phyloP scores from a whole-genome alignment of 2,329 filamentous ascomycete species.

The Colletotrichum godetiae region DNA sequence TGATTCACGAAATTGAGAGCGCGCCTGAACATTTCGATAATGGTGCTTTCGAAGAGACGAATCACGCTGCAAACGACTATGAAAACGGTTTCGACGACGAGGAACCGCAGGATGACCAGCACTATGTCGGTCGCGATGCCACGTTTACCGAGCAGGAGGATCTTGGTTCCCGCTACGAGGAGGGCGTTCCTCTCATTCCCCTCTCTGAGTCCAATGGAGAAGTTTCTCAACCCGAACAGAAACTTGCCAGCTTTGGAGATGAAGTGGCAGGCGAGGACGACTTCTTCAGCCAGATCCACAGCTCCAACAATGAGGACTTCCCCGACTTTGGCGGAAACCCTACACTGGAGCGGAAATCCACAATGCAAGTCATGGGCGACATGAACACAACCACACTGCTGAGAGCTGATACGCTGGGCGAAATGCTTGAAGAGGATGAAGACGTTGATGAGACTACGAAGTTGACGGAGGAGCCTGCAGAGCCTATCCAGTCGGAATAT shows the following conservation, averaged over 20 bases:
- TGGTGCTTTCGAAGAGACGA: slow-evolving; percentile 43
- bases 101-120: slow-evolving; percentile 38
- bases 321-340: slow-evolving; percentile 41
- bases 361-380: slow-evolving; percentile 71
- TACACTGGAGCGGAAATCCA: slow-evolving; percentile 75
- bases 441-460: slow-evolving; percentile 36
- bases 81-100: slow-evolving; percentile 35
- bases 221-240: slow-evolving; percentile 37
- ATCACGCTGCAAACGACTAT: slow-evolving; percentile 35
- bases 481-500: slow-evolving; percentile 33
- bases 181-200: slow-evolving; percentile 74
- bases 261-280: slow-evolving; percentile 64
- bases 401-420: slow-evolving; percentile 40
- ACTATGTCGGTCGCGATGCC: slow-evolving; percentile 57
- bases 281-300: slow-evolving; percentile 69
- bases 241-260: slow-evolving; percentile 49
- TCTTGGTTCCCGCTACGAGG: slow-evolving; percentile 72
- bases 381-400: slow-evolving; percentile 50
- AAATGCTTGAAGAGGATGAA: slow-evolving; percentile 45
- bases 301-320: slow-evolving; percentile 41
- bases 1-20: slow-evolving; percentile 64
- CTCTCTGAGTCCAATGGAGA: slow-evolving; percentile 44
- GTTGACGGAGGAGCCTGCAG: background rate
- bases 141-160: slow-evolving; percentile 53
- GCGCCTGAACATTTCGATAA: slow-evolving; percentile 55